Base-by-base conservation (phyloP, 1,139 yeast species). In the Blastobotrys proliferans region DNA sequence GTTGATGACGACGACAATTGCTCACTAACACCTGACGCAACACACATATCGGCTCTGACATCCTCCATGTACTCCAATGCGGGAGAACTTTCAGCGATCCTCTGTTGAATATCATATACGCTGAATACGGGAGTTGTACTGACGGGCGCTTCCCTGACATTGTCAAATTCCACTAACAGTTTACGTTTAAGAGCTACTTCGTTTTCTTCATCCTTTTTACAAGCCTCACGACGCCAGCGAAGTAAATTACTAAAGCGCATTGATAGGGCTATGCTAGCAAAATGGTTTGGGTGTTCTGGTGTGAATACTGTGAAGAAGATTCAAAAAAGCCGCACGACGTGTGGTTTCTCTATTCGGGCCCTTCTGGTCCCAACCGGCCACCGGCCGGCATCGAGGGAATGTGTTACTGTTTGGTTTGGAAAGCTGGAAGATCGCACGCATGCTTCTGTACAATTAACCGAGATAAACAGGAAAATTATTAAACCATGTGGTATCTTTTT, bases 11-110 rank as follows among this genome's bases (percentile, higher is more conserved):
- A 8, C 8, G 10, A 8, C 11, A 11, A 8, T 24, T 24, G 10
- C 26, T 11, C 26, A 8, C 10, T 11, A 8, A 24, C 10, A 9
- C 26, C 26, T 8, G 26, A 9, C 11, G 26, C 26, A 8, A 11
- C 26, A 8, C 8, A 8, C 10, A 9, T 8, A 24, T 8, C 26
- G 11, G 11, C 20, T 17, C 22, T 32, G 3, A 17, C 20, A 26
- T 39, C 41, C 8, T 38, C 42, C 25, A 39, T 25, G 9, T 9
- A 32, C 16, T 21, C 37, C 32, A 39, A 32, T 4, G 37, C 42
- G 2, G 42, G 42, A 3, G 42, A 39, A 16, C 25, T 25, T 25
- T 32, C 37, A 16, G 22, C 18, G 3, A 39, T 10, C 21, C 35
- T 16, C 18, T 14, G n/a, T 13, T 39, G 33, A 14, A 39, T 25